Percentiles rank a stretch among this genome's conserved stretches.
These are phyloP conservation scores for Chlorella variabilis DNA, from an alignment of 163 green algal species.

Conservation along the genomic window DNA sequence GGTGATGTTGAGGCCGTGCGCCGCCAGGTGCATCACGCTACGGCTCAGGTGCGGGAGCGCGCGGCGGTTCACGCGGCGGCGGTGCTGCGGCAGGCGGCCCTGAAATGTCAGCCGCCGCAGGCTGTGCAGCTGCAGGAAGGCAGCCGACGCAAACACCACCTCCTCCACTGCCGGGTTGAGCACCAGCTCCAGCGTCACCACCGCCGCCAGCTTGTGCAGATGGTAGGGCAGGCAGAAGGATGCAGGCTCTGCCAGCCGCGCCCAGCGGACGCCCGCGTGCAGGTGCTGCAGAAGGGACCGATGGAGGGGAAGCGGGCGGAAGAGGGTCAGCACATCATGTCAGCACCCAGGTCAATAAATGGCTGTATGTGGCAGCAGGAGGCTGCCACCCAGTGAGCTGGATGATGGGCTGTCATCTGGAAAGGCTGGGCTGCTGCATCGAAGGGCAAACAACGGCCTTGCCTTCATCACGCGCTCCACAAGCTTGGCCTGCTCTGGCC, in stretches of 20 bases:
- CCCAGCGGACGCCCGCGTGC: conserved; percentile 23
- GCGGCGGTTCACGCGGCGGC: conserved; percentile 23
- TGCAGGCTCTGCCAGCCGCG: conserved; percentile 25
- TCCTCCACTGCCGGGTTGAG: conserved; percentile 28
- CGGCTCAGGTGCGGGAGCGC: conserved; percentile 13
- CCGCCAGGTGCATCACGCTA: conserved; percentile 2
- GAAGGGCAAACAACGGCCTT: too few relatives aligned
- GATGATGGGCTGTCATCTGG: too few relatives aligned
- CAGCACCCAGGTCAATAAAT: too few relatives aligned
- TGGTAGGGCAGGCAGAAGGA: conserved; percentile 32
- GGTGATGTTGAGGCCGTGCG: conserved; percentile 23
- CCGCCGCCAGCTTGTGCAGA: conserved; percentile 12
- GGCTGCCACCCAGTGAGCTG: too few relatives aligned
- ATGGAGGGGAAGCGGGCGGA: too few relatives aligned
- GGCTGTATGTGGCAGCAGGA: too few relatives aligned
- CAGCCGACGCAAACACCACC: conserved; percentile 28
- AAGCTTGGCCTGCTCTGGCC: conserved; percentile 14
- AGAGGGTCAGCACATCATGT: neutral
- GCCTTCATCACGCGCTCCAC: conserved; percentile 26
- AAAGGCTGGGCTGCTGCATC: too few relatives aligned
- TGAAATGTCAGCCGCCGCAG: conserved; percentile 25
- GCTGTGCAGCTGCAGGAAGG: conserved; percentile 20
- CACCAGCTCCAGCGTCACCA: conserved; percentile 35
- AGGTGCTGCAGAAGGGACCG: conserved; percentile 18
- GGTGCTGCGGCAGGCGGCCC: conserved; percentile 12